Percentiles rank a stretch among this genome's conserved stretches.
phyloP scores from a whole-genome alignment of 1,284 basidiomycete species.

The Phylloboletellus chloephorus region DNA sequence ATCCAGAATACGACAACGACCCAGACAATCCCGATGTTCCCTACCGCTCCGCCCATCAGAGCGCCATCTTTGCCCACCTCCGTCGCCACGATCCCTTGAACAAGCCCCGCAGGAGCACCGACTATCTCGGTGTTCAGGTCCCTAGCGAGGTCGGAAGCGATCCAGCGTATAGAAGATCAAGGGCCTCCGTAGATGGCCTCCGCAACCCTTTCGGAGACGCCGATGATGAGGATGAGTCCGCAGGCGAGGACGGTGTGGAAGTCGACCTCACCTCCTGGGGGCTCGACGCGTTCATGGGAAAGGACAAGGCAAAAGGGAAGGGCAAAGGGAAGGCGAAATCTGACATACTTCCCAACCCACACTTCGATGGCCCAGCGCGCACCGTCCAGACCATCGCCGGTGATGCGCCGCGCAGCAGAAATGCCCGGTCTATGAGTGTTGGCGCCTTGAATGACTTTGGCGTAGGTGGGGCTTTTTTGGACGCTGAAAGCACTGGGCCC shows the following conservation, averaged over 20 bases:
- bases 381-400: slow-evolving; percentile 29
- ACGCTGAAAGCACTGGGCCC: slow-evolving; percentile 28
- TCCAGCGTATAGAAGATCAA: slow-evolving; percentile 41
- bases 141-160: slow-evolving; percentile 56
- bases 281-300: slow-evolving; percentile 66
- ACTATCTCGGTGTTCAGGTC: slow-evolving; percentile 63
- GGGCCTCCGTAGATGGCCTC: slow-evolving; percentile 55
- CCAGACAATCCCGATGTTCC: slow-evolving; percentile 54
- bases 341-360: slow-evolving; percentile 46
- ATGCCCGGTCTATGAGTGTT: slow-evolving; percentile 57
- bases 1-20: slow-evolving; percentile 79
- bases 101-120: slow-evolving; percentile 45
- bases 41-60: slow-evolving; percentile 66
- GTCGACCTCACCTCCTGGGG: slow-evolving; percentile 82
- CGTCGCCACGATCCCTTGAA: slow-evolving; percentile 38
- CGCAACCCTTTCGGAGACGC: slow-evolving; percentile 67
- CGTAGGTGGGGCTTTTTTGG: slow-evolving; percentile 41
- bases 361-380: slow-evolving; percentile 36
- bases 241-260: slow-evolving; percentile 51
- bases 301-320: slow-evolving; percentile 51
- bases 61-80: slow-evolving; percentile 73
- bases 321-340: slow-evolving; percentile 46
- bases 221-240: slow-evolving; percentile 50
- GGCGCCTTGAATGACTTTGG: slow-evolving; percentile 54
- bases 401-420: slow-evolving; percentile 32